Base-by-base conservation (phyloP, 73 alveolate genomes). In the Effrenium voratum region DNA sequence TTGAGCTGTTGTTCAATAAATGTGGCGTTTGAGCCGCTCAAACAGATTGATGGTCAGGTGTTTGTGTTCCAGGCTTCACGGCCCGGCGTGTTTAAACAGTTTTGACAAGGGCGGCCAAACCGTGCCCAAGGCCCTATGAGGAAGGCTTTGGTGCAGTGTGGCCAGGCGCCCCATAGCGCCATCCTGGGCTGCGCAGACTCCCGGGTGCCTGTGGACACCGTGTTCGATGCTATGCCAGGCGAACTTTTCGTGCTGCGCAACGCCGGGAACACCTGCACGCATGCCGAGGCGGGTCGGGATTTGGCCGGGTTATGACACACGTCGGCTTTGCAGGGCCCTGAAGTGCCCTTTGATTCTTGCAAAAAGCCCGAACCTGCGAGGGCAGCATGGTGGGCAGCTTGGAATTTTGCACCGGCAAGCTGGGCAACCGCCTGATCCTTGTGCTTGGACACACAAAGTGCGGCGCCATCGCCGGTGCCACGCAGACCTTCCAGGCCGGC, bases 91-190 rank as follows among this genome's bases (percentile, higher is more conserved):
- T n/a, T n/a, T n/a, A n/a, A n/a, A n/a, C n/a, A n/a, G n/a, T n/a
- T n/a, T n/a, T n/a, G n/a, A n/a, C n/a, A n/a, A n/a, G n/a, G n/a
- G n/a, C n/a, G n/a, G n/a, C n/a, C n/a, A n/a, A n/a, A n/a, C n/a
- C n/a, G n/a, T n/a, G n/a, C n/a, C n/a, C n/a, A n/a, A n/a, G n/a
- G n/a, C n/a, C n/a, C n/a, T 80, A 84, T 84, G 93, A 79, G 94
- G 3, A 66, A 68, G 63, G 94, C 94, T 32, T 26, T 85, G 94
- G 94, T 59, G 81, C 55, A 85, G 80, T 59, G 68, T 36, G 68
- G 68, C 93, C 93, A 83, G 40, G 80, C 94, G 24, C 94, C 94
- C 30, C 94, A 85, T 63, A 85, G 94, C 57, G 94, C 94, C 81
- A 85, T 85, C 49, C 63, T 85, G 44, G 94, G 94, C 81, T 85